Evolutionary conservation across 2,329 filamentous ascomycete genomes (phyloP).

Genomic region (Ascocoryne sarcoides): DNA sequence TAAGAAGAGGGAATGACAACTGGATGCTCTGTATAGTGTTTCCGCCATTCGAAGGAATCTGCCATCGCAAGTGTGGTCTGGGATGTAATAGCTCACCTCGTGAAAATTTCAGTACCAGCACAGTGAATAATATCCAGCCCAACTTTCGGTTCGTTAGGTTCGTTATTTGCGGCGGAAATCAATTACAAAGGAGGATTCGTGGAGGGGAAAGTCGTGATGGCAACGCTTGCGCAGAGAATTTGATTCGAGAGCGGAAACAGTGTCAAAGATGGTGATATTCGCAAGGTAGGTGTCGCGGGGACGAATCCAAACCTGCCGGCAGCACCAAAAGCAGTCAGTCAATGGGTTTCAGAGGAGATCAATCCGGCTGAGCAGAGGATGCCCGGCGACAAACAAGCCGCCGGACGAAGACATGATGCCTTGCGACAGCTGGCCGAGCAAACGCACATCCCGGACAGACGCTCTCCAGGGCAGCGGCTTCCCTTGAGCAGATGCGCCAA

Average conservation of each 20-base stretch:
- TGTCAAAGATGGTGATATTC: slow-evolving; percentile 23
- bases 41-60: slow-evolving; percentile 9
- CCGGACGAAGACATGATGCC: slow-evolving; percentile 9
- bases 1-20: too few relatives aligned
- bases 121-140: slow-evolving; percentile 21
- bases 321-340: slow-evolving; percentile 17
- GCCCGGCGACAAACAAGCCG: not conserved
- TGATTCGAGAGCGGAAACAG: slow-evolving; percentile 19
- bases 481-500: slow-evolving; percentile 23
- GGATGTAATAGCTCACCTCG: slow-evolving; percentile 21
- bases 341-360: slow-evolving; percentile 7
- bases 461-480: slow-evolving; percentile 14
- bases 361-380: not conserved
- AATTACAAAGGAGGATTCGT: slow-evolving; percentile 16
- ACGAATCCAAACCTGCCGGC: slow-evolving; percentile 25
- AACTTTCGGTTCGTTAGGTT: slow-evolving; percentile 19
- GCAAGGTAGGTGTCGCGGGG: slow-evolving; percentile 23
- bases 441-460: slow-evolving; percentile 17
- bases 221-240: slow-evolving; percentile 24
- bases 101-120: slow-evolving; percentile 17
- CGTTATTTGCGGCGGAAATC: slow-evolving; percentile 19
- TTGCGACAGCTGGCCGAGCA: slow-evolving; percentile 23
- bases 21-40: too few relatives aligned
- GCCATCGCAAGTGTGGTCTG: slow-evolving; percentile 12
- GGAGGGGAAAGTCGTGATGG: slow-evolving; percentile 20